Evolutionary conservation across 106 monocot species (phyloP).

Genomic region (Phalaenopsis equestris): DNA sequence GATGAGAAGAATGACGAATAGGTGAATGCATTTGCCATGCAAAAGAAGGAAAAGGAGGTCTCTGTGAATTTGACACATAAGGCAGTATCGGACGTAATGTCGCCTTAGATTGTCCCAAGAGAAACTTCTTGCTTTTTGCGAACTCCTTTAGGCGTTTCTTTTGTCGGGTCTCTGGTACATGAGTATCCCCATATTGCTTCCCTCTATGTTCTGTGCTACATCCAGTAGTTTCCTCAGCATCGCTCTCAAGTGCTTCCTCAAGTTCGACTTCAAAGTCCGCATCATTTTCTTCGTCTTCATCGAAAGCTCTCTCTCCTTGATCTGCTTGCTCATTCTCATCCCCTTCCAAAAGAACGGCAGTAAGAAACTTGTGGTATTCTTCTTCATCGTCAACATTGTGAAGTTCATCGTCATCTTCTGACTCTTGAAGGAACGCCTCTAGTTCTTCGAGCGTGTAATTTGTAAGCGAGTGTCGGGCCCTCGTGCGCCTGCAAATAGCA

Average conservation of each 20-base stretch:
- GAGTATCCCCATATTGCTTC: constrained; percentile 15
- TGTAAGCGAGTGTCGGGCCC: constrained; percentile 75
- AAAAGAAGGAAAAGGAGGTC: constrained; percentile 13
- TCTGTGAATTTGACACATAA: constrained; percentile 23
- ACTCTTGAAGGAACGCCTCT: constrained; percentile 89
- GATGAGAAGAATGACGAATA: constrained; percentile 15
- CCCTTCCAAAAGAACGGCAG: constrained; percentile 56
- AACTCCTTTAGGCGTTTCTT: constrained; percentile 44
- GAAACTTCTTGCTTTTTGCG: constrained; percentile 23
- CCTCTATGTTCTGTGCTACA: constrained; percentile 6
- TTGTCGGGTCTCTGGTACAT: constrained; percentile 62
- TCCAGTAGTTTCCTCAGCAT: constrained; percentile 46
- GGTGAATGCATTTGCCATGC: constrained; percentile 20
- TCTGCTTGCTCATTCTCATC: constrained; percentile 15
- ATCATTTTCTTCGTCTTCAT: constrained; percentile 97
- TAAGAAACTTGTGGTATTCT: constrained; percentile 87
- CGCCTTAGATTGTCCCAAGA: constrained; percentile 25
- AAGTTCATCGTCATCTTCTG: constrained; percentile 64
- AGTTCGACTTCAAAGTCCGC: constrained; percentile 88
- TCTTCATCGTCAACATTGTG: constrained; percentile 80
- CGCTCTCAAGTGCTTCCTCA: constrained; percentile 86
- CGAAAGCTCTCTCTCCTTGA: constrained; percentile 32
- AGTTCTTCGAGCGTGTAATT: constrained; percentile 81
- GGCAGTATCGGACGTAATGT: constrained; percentile 72
- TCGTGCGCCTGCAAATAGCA: constrained; percentile 75